Evolutionary conservation across 495 filamentous ascomycete species (phyloP), one percentile per base, ranked within the genome.

Genomic region (Penicillium macrosclerotiorum): DNA sequence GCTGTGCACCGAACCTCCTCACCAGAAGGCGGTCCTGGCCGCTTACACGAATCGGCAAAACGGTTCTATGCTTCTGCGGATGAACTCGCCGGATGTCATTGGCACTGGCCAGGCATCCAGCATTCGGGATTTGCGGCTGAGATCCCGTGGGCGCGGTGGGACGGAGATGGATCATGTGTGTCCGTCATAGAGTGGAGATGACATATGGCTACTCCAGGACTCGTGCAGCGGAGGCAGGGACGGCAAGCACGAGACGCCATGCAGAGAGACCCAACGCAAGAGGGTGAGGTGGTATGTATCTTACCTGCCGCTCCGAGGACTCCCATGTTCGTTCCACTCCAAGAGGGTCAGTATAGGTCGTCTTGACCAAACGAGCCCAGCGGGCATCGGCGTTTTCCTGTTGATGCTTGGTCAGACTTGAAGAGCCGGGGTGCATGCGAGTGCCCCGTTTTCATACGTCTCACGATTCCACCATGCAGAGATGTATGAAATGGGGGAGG

Each of bases 311-410:
- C 62, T 93, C 89, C 11, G 84, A 86, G 3, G 84, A 87, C 60
- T 94, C 89, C 88, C 88, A 93, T 25, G 80, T 87, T 43, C 88
- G 76, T 38, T 77, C 68, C 12, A 81, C 72, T 19, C 83, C 85
- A 7, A 81, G 74, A 1, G 85, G 83, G 51, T 93, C 89, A 26
- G 62, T 71, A 59, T 91, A 94, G 11, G 79, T 89, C 20, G 82
- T 83, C 54, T 84, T 86, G 30, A 81, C 71, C 9, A 87, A 71
- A 60, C 79, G 83, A 16, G 79, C 78, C 89, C 89, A 94, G 63
- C 74, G 76, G n/a, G 86, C 86, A 49, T 92, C 85, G 16, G 47
- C 53, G 29, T 59, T 62, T 36, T 68, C 66, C 73, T 80, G 51
- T 17, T 25, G 47, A 37, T 50, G 36, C 20, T 35, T 17, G 14